phyloP scores from a whole-genome alignment of 768 basidiomycete species.

The Pilatotrama ljubarskyi region DNA sequence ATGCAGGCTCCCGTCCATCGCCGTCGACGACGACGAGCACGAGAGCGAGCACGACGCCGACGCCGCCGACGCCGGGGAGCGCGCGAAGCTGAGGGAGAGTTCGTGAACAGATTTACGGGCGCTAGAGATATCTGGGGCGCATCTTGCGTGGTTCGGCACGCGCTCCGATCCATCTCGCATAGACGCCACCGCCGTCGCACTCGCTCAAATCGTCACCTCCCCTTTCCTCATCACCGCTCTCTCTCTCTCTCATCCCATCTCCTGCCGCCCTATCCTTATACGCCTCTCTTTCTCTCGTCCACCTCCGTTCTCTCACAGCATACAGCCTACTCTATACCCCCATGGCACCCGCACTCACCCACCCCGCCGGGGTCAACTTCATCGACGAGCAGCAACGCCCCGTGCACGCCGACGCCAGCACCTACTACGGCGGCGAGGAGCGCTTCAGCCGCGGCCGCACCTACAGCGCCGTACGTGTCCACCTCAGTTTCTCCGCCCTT shows the following conservation, averaged over 20 bases:
- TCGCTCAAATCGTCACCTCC: conserved; percentile 10
- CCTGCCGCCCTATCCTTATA: background rate
- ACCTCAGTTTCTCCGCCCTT: background rate
- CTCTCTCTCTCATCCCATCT: background rate
- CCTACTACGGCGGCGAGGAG: conserved; percentile 83
- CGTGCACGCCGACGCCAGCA: conserved; percentile 67
- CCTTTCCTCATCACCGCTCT: background rate
- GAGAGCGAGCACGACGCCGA: background rate
- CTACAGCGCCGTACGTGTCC: conserved; percentile 73
- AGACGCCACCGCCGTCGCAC: conserved; percentile 10
- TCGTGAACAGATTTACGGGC: background rate
- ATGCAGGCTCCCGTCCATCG: conserved; percentile 1
- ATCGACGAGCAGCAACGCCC: conserved; percentile 57
- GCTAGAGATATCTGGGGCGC: background rate
- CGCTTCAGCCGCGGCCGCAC: conserved; percentile 81
- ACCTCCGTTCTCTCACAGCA: too few relatives aligned
- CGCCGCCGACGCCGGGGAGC: background rate
- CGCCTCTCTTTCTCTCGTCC: background rate
- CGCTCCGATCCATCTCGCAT: conserved; percentile 19
- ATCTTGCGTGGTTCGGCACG: conserved; percentile 4
- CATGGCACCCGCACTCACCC: conserved; percentile 64
- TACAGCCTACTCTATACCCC: conserved; percentile 2
- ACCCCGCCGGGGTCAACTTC: conserved; percentile 66
- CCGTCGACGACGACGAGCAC: conserved; percentile 2
- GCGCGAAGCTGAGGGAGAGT: background rate